phyloP scores from a whole-genome alignment of 1,284 basidiomycete species.

The Lentinula novae-zelandiae region DNA sequence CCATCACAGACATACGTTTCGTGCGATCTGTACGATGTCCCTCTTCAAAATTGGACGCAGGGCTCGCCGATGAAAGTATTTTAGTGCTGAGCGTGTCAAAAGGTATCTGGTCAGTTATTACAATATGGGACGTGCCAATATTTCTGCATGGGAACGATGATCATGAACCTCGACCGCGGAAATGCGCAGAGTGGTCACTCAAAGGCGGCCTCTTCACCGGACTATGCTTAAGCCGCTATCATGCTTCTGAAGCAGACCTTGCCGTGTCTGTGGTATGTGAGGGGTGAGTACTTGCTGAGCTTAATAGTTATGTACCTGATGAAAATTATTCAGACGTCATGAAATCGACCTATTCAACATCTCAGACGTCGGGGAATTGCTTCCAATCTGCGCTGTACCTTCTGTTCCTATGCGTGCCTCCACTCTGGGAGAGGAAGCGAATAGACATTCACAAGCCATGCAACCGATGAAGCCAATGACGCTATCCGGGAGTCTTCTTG shows the following conservation, averaged over 20 bases:
- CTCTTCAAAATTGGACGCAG: background rate
- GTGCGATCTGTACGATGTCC: slow-evolving; percentile 29
- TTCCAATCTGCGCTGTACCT: slow-evolving; percentile 4
- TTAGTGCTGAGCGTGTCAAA: slow-evolving; percentile 52
- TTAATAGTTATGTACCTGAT: background rate
- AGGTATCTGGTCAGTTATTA: slow-evolving; percentile 53
- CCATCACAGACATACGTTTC: slow-evolving; percentile 50
- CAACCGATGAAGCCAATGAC: slow-evolving; percentile 35
- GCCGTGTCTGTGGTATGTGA: slow-evolving; percentile 12
- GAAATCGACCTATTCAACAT: slow-evolving; percentile 6
- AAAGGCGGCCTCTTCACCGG: slow-evolving; percentile 44
- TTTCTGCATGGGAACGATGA: slow-evolving; percentile 9
- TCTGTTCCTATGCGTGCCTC: background rate
- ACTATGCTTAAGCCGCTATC: slow-evolving; percentile 8
- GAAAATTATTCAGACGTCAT: background rate
- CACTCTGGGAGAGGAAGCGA: slow-evolving; percentile 21
- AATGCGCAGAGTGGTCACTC: slow-evolving; percentile 48
- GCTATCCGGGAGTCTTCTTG: slow-evolving; percentile 46
- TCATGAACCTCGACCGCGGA: slow-evolving; percentile 11
- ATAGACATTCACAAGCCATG: slow-evolving; percentile 23
- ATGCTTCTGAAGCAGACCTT: slow-evolving; percentile 5
- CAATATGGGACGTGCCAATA: slow-evolving; percentile 44
- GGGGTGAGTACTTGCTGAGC: slow-evolving; percentile 5
- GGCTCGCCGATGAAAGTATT: slow-evolving; percentile 23
- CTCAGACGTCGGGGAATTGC: slow-evolving; percentile 5